Conservation (phyloP, 2,329 filamentous ascomycete species). For the Aureobasidium sp. region DNA sequence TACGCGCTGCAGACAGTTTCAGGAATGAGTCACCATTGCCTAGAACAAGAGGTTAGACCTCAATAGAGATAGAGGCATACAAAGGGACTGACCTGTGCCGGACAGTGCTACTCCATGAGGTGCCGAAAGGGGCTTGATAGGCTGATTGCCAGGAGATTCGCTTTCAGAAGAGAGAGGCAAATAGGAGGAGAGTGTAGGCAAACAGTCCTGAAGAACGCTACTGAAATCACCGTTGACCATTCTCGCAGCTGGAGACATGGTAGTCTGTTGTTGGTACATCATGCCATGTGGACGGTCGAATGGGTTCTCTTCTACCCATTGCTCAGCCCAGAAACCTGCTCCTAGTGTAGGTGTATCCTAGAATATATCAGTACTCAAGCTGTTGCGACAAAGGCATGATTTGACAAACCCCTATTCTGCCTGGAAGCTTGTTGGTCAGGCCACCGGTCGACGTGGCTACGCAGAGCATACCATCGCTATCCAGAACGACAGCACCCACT, state of each 20-base stretch:
- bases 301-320: constrained; percentile 54
- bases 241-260: constrained; percentile 23
- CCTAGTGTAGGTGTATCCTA: constrained; percentile 73
- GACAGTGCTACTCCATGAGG: constrained; percentile 27
- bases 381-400: not conserved
- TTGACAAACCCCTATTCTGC: constrained; percentile 55
- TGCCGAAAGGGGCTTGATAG: not conserved
- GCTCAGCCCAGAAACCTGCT: constrained; percentile 84
- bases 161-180: constrained; percentile 20
- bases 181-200: constrained; percentile 42
- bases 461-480: constrained; percentile 66
- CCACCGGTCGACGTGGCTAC: constrained; percentile 64
- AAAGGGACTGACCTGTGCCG: constrained; percentile 19
- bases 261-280: constrained; percentile 8
- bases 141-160: not conserved
- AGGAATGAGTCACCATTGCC: constrained; percentile 88
- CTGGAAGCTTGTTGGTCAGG: constrained; percentile 81
- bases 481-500: constrained; percentile 73
- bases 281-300: not conserved
- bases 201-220: constrained; percentile 52
- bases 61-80: not conserved
- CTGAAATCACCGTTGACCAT: constrained; percentile 35
- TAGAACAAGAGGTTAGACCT: not conserved
- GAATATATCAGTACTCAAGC: not conserved
- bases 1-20: constrained; percentile 62